Base-by-base conservation (phyloP, 1,284 basidiomycete species). In the Anthracocystis walkeri region DNA sequence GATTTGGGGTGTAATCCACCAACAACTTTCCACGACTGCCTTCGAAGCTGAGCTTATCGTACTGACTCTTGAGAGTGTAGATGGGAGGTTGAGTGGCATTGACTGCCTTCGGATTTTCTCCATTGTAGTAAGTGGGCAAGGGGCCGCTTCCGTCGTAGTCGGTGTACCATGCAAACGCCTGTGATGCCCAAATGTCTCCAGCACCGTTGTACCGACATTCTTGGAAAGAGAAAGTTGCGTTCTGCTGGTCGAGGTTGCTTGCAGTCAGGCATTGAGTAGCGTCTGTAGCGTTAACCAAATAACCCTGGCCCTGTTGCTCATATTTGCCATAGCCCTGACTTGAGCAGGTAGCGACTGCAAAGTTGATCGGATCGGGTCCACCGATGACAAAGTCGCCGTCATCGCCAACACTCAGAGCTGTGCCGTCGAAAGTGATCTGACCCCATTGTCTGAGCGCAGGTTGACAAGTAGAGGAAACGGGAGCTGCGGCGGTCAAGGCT, bases 1-100 rank as follows among this genome's bases (percentile, higher is more conserved):
- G 57, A n/a, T 57, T 33, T 4, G 63, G 62, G 18, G 57, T 71
- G 68, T 71, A 66, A n/a, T 58, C 35, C 2, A 41, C 63, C 10
- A 51, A 16, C 7, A 71, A 48, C 29, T 65, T 41, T 31, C 58
- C 58, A 7, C 27, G 20, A 29, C 31, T 41, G 18, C 63, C 63
- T 8, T 71, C 54, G 35, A 62, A 35, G 33, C 18, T 35, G 31
- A 42, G 44, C 27, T 46, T 25, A 20, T 33, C 16, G 54, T 50
- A 21, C 42, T 53, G 52, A 6, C 53, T 20, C 20, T 29, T 46
- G 21, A 65, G 25, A 3, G 29, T 55, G 52, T 65, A 65, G 46
- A 65, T 45, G 16, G 56, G 41, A 11, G 40, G 41, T 29, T 29
- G 29, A 35, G 51, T 29, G 29, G 16, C 31, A 33, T 65, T 65